phyloP scores from a whole-genome alignment of 805 yeast species.

The Zygosaccharomyces rouxii region DNA sequence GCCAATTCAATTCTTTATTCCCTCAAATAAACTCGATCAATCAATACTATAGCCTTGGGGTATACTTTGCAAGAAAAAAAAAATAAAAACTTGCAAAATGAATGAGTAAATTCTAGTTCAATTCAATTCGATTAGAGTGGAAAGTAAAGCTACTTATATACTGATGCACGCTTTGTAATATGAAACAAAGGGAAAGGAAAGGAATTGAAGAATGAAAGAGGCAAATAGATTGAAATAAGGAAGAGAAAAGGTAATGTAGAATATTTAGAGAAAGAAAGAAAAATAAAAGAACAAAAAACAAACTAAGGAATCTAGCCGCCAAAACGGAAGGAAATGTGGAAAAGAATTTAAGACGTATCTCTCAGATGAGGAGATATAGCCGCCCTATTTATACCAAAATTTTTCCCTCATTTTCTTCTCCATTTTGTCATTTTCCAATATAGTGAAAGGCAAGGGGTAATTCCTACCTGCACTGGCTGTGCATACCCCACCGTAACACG shows the following conservation, averaged over 20 bases:
- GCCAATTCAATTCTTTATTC: no score
- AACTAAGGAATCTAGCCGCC: conserved; percentile 3
- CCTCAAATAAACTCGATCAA: no score
- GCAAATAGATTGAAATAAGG: no score
- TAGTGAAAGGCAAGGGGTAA: background rate
- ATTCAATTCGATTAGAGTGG: background rate
- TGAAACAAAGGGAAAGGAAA: background rate
- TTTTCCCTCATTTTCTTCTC: background rate
- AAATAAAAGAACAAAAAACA: background rate
- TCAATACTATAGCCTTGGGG: background rate
- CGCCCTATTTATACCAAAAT: conserved; percentile 6
- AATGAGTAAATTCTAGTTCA: no score
- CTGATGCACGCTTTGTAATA: background rate
- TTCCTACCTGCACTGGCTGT: background rate
- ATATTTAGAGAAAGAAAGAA: background rate
- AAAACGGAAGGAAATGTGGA: background rate
- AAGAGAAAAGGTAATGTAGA: background rate
- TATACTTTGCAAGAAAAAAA: background rate
- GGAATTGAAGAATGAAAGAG: background rate
- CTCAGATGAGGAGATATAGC: conserved; percentile 1
- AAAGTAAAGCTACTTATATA: background rate
- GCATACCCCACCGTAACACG: background rate
- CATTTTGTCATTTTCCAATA: background rate
- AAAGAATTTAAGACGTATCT: background rate
- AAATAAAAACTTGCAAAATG: no score